A percentile compares a stretch with the other conserved stretches of the same genome.
These are phyloP conservation scores for Carex pumila DNA, from an alignment of 176 grass and related monocot species.

Conservation along the genomic window DNA sequence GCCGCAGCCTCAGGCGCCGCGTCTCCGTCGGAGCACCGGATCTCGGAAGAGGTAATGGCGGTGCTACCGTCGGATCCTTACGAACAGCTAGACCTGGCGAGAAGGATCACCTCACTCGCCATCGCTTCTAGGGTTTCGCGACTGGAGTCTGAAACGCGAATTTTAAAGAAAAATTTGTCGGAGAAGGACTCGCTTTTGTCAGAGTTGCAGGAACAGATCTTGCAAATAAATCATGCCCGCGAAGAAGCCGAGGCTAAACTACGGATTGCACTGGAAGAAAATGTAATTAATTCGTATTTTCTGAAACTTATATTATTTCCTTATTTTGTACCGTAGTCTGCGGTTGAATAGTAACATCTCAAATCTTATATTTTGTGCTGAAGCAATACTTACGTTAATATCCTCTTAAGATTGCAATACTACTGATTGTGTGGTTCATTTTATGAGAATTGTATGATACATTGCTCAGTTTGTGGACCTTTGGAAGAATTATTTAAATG, in stretches of 20 bases:
- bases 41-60: constrained; percentile 73
- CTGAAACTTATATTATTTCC: not conserved
- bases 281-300: constrained; percentile 29
- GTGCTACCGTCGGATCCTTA: constrained; percentile 83
- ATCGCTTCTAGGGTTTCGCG: constrained; percentile 60
- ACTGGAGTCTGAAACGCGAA: constrained; percentile 58
- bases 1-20: not conserved
- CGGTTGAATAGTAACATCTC: not conserved
- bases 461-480: not conserved
- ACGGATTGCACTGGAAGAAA: constrained; percentile 46
- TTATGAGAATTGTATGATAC: not conserved
- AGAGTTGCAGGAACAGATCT: constrained; percentile 53
- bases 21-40: not conserved
- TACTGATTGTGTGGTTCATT: not conserved
- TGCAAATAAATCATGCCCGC: constrained; percentile 40
- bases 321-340: not conserved
- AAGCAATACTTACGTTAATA: not conserved
- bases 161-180: constrained; percentile 45
- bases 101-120: constrained; percentile 78
- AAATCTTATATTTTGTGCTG: not conserved
- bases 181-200: constrained; percentile 62
- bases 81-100: constrained; percentile 88
- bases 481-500: not conserved
- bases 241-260: constrained; percentile 53
- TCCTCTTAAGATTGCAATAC: not conserved